A percentile compares a stretch with the other conserved stretches of the same genome.
Conservation (phyloP, 2,329 filamentous ascomycete genomes). For the Xylariaceae sp. region DNA sequence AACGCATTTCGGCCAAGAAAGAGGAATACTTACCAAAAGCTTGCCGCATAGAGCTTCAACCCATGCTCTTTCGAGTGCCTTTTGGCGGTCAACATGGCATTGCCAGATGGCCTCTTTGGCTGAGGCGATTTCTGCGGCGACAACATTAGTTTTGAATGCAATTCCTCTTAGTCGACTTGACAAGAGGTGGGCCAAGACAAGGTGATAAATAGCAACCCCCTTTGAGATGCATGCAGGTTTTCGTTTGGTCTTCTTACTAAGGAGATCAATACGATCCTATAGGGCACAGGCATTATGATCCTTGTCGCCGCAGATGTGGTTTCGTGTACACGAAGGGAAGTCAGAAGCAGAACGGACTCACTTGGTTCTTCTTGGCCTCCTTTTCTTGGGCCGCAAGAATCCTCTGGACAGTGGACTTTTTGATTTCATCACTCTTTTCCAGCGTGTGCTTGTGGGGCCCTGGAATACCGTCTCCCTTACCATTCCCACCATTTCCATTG, state of each 20-base stretch:
- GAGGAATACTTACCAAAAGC: conserved; percentile 62
- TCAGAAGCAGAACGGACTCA: conserved; percentile 34
- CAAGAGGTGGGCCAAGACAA: background rate
- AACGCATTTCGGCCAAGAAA: conserved; percentile 8
- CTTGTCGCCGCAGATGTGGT: no score
- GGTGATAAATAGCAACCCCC: background rate
- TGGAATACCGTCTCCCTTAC: conserved; percentile 64
- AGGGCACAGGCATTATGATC: no score
- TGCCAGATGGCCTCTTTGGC: conserved; percentile 66
- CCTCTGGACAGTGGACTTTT: conserved; percentile 74
- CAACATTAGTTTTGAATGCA: conserved; percentile 9
- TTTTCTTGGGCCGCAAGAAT: conserved; percentile 61
- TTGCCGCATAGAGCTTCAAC: conserved; percentile 76
- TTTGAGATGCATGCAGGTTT: background rate
- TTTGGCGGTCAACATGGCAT: conserved; percentile 64
- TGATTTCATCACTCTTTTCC: conserved; percentile 71
- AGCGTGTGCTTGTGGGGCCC: conserved; percentile 73
- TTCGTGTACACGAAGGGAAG: background rate
- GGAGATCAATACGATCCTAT: background rate
- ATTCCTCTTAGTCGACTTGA: no score
- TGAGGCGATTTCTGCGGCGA: conserved; percentile 58
- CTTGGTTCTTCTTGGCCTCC: conserved; percentile 57
- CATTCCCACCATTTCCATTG: conserved; percentile 71
- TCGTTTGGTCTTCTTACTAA: background rate
- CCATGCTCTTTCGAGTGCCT: conserved; percentile 66